Conservation (phyloP, 768 basidiomycete genomes). For the Pulveroboletus sp. region DNA sequence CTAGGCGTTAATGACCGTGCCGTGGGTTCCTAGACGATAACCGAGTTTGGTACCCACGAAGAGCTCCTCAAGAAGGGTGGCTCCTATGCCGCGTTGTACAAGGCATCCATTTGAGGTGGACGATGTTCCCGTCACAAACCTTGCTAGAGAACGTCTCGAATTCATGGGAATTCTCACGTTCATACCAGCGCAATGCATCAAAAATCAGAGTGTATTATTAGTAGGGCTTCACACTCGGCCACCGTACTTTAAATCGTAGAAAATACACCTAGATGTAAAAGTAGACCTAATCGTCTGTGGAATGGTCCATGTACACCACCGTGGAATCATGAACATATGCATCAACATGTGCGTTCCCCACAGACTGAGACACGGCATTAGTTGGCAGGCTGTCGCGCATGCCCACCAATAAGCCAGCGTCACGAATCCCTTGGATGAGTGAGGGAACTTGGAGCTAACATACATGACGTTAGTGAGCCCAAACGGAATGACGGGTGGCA, state of each 20-base stretch:
- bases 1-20: constrained; percentile 21
- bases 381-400: constrained; percentile 58
- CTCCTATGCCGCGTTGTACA: constrained; percentile 65
- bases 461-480: constrained; percentile 11
- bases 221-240: constrained; percentile 13
- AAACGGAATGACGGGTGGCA: constrained; percentile 8
- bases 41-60: constrained; percentile 72
- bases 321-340: constrained; percentile 62
- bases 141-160: constrained; percentile 7
- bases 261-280: constrained; percentile 14
- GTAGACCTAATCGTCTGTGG: constrained; percentile 42
- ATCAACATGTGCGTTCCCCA: constrained; percentile 54
- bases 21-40: constrained; percentile 48
- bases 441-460: constrained; percentile 77
- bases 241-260: constrained; percentile 26
- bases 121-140: background rate
- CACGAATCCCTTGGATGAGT: constrained; percentile 82
- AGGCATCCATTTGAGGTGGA: constrained; percentile 52
- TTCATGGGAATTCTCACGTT: constrained; percentile 9
- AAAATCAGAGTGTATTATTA: constrained; percentile 16
- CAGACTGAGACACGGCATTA: constrained; percentile 34
- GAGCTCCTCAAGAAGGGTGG: constrained; percentile 57
- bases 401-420: constrained; percentile 82
- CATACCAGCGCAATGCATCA: constrained; percentile 23
- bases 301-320: constrained; percentile 63